Evolutionary conservation across 192 early-diverging fungal species (phyloP), one percentile per base, ranked within the genome.

Genomic region (Coemansia sp.): DNA sequence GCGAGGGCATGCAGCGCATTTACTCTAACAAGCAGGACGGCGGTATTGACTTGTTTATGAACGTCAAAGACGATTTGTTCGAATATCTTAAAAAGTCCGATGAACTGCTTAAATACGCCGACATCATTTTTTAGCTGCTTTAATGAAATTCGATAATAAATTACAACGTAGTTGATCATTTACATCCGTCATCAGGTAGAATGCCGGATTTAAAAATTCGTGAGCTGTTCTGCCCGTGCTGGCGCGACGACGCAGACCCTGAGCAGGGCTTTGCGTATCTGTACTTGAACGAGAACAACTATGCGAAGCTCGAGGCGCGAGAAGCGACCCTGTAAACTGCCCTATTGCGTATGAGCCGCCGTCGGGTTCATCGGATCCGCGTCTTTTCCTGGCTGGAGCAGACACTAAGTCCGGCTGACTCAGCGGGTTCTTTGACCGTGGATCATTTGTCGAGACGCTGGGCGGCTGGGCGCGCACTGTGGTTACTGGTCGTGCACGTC

Each of bases 391-490:
- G 14, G 90, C 88, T 5, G 97, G 97, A 15, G 89, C 85, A 58
- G 84, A 88, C 5, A 81, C 86, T 8, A 75, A 74, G 21, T 78
- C 58, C 32, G 78, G 79, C 24, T 97, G 92, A 87, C 70, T 90
- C 56, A 79, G 84, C 48, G 97, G 97, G 56, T 96, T 99, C 89
- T 99, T 99, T 75, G 97, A 99, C 84, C 89, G 88, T 62, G 93
- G 86, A n/a, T 95, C 94, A 35, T 97, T 94, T 81, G 89, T 90
- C 32, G 97, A 99, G 77, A 97, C 94, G 8, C 86, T 99, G 54
- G 89, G 88, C 50, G 95, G 95, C 10, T 99, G 97, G 97, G 94
- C 95, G 10, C 91, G 92, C 59, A 97, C 95, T 15, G 95, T 99
- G 35, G 94, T 94, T 60, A 90, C 94, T 27, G 95, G 94, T 37